These are phyloP conservation scores for Curvularia sp. DNA, from an alignment of 2,329 filamentous ascomycete species.

Conservation along the genomic window DNA sequence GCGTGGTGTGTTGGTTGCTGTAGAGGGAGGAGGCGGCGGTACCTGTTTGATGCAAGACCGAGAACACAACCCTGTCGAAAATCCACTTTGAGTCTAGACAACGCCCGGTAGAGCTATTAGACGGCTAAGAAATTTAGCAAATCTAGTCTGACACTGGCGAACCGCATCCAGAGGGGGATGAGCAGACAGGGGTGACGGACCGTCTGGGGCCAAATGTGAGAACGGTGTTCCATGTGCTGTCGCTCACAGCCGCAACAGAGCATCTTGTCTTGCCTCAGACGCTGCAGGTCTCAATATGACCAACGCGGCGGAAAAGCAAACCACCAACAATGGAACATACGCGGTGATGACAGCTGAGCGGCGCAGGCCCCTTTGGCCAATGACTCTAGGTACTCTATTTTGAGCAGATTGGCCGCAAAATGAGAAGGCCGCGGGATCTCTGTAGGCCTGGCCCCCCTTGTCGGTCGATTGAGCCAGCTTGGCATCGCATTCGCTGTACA, in stretches of 20 bases:
- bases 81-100: conserved; percentile 2
- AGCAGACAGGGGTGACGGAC: neutral
- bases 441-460: neutral
- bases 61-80: conserved; percentile 5
- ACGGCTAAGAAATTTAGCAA: neutral
- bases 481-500: conserved; percentile 1
- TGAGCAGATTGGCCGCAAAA: neutral
- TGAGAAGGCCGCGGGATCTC: neutral
- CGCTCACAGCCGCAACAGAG: neutral
- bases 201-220: neutral
- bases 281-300: neutral
- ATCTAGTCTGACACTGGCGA: neutral
- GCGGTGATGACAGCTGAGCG: neutral
- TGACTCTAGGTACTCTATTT: neutral
- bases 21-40: conserved; percentile 6
- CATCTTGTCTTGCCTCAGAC: neutral
- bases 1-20: conserved; percentile 7
- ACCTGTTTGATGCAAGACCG: conserved; percentile 12
- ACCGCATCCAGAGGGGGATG: neutral
- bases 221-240: neutral
- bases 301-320: conserved; percentile 2
- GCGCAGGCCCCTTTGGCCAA: neutral
- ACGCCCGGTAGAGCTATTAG: neutral
- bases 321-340: neutral
- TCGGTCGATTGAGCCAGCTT: neutral